Base-by-base conservation (phyloP, 768 basidiomycete genomes). In the Tubosaeta sp. region DNA sequence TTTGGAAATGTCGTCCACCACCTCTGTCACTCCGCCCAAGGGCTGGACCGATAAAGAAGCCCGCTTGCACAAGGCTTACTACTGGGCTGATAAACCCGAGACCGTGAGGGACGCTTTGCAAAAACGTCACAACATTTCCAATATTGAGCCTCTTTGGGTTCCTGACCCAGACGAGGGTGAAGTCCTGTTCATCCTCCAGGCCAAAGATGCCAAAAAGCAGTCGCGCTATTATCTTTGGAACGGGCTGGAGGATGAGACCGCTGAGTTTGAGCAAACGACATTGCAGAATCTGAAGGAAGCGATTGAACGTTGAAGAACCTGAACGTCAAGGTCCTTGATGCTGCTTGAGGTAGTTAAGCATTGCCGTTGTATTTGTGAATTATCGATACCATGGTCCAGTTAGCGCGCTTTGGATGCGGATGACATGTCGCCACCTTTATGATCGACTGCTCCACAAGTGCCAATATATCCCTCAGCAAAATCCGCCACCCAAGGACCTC, bases 401-500 rank as follows among this genome's bases (percentile, higher is more conserved):
- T n/a, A n/a, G n/a, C n/a, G n/a, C n/a, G n/a, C n/a, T n/a, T n/a
- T n/a, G n/a, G n/a, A n/a, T n/a, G n/a, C n/a, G n/a, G n/a, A n/a
- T n/a, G n/a, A n/a, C n/a, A n/a, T n/a, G n/a, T n/a, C n/a, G n/a
- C n/a, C n/a, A n/a, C n/a, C n/a, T n/a, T n/a, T n/a, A 76, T 58
- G 49, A 71, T 48, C 22, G 68, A 62, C 59, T 78, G 77, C 51
- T 77, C 76, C 33, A 76, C 65, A 31, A 76, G 56, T 12, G 70
- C 74, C 22, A 73, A 55, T 27, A 78, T 67, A 49, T 77, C 77
- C 34, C 73, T 74, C 53, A 77, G 17, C 50, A 78, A 53, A 45
- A 77, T 55, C 16, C 69, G 60, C 77, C 77, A 78, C 6, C 74
- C 74, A 29, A 71, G n/a, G n/a, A n/a, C n/a, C n/a, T n/a, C n/a